A percentile compares a stretch with the other conserved stretches of the same genome.
Conservation (phyloP, 805 yeast species). For the Saccharomycopsis sp. region DNA sequence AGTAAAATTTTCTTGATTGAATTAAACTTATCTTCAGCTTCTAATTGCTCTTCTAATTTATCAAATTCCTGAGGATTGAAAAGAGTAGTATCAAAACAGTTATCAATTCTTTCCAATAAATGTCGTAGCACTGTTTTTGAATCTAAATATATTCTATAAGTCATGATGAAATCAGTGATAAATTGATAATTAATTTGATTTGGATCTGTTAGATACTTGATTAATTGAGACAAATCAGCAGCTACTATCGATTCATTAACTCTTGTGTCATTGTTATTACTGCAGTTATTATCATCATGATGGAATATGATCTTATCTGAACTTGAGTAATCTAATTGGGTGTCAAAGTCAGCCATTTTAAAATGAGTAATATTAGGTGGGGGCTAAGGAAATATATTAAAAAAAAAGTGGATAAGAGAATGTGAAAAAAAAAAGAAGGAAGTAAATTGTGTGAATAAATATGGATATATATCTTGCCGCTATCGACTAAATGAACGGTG, state of each 20-base stretch:
- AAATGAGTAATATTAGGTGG: too few relatives aligned
- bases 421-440: too few relatives aligned
- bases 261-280: background rate
- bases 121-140: constrained; percentile 53
- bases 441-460: too few relatives aligned
- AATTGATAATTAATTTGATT: constrained; percentile 68
- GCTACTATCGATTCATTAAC: constrained; percentile 1
- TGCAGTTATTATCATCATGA: background rate
- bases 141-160: constrained; percentile 66
- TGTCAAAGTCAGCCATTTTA: too few relatives aligned
- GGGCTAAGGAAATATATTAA: too few relatives aligned
- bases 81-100: constrained; percentile 49
- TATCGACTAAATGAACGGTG: too few relatives aligned
- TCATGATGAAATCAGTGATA: constrained; percentile 78
- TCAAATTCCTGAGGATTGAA: constrained; percentile 19
- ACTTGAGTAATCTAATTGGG: background rate
- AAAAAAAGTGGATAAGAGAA: too few relatives aligned
- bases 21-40: constrained; percentile 3
- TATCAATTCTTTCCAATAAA: constrained; percentile 56
- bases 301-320: too few relatives aligned
- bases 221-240: constrained; percentile 26
- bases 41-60: constrained; percentile 8
- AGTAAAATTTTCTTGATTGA: constrained; percentile 26
- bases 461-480: too few relatives aligned
- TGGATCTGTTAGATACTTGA: constrained; percentile 65